Percentiles rank a stretch among this genome's conserved stretches.
Conservation (phyloP, 805 yeast species). For the Yamadazyma sp. region DNA sequence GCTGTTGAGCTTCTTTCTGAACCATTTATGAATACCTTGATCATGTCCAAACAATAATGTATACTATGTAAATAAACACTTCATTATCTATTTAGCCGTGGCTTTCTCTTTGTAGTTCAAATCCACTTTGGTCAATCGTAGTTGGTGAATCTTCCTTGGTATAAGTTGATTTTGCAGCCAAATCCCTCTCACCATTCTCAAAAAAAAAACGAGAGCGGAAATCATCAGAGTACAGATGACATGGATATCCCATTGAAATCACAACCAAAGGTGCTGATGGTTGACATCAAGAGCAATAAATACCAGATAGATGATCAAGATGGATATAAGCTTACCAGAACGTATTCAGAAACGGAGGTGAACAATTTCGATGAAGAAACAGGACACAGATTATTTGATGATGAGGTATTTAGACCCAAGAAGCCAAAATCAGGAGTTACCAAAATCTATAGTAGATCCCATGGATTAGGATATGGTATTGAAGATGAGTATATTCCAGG, state of each 20-base stretch:
- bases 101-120: no score
- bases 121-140: no score
- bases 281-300: constrained; percentile 22
- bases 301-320: constrained; percentile 13
- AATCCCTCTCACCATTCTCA: not conserved
- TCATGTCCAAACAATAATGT: constrained; percentile 36
- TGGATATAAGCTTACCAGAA: constrained; percentile 42
- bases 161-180: not conserved
- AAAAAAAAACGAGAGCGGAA: not conserved
- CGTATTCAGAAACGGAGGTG: constrained; percentile 65
- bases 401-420: constrained; percentile 47
- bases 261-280: constrained; percentile 36
- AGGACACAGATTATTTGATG: constrained; percentile 54
- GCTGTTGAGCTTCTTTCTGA: constrained; percentile 69
- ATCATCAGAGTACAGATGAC: not conserved
- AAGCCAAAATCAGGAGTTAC: constrained; percentile 11
- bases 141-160: no score
- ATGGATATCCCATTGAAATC: constrained; percentile 43
- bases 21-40: constrained; percentile 52
- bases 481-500: constrained; percentile 80
- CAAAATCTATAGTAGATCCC: constrained; percentile 32
- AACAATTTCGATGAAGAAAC: constrained; percentile 54
- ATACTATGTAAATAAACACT: no score
- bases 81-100: no score
- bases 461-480: constrained; percentile 43